A percentile compares a stretch with the other conserved stretches of the same genome.
Evolutionary conservation across 1,139 yeast species (phyloP).

Genomic region (Protomyces pachydermus): DNA sequence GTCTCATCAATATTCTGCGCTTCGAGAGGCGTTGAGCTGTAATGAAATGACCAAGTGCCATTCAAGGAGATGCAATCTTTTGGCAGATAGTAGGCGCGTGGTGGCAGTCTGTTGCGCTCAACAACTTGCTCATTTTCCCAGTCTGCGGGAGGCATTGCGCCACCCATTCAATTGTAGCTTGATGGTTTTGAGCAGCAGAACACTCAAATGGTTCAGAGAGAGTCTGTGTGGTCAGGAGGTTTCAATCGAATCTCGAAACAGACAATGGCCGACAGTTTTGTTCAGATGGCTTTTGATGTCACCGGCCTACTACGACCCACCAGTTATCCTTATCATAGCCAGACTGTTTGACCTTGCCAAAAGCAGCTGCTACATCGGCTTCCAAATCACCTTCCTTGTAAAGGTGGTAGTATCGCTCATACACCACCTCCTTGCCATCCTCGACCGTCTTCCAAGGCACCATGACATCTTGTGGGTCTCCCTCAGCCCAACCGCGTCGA

Average conservation of each 20-base stretch:
- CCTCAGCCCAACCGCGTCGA: slow-evolving; percentile 79
- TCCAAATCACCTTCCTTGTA: slow-evolving; percentile 78
- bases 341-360: slow-evolving; percentile 56
- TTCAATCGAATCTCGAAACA: too few relatives aligned
- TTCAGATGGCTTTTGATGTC: background rate
- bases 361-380: slow-evolving; percentile 62
- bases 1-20: slow-evolving; percentile 35
- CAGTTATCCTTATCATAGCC: slow-evolving; percentile 96
- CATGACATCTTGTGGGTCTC: slow-evolving; percentile 86
- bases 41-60: slow-evolving; percentile 41
- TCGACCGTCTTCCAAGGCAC: slow-evolving; percentile 77
- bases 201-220: too few relatives aligned
- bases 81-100: slow-evolving; percentile 37
- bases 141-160: slow-evolving; percentile 4
- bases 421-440: slow-evolving; percentile 46
- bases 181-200: too few relatives aligned
- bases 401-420: slow-evolving; percentile 81
- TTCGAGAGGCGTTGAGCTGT: slow-evolving; percentile 34
- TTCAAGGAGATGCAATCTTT: slow-evolving; percentile 34
- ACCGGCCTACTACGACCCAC: slow-evolving; percentile 53
- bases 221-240: too few relatives aligned
- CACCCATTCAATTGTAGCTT: background rate
- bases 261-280: too few relatives aligned
- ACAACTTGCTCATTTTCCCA: slow-evolving; percentile 39
- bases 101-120: slow-evolving; percentile 34